These are phyloP conservation scores for Russula sp. DNA, from an alignment of 768 basidiomycete species.

Conservation along the genomic window DNA sequence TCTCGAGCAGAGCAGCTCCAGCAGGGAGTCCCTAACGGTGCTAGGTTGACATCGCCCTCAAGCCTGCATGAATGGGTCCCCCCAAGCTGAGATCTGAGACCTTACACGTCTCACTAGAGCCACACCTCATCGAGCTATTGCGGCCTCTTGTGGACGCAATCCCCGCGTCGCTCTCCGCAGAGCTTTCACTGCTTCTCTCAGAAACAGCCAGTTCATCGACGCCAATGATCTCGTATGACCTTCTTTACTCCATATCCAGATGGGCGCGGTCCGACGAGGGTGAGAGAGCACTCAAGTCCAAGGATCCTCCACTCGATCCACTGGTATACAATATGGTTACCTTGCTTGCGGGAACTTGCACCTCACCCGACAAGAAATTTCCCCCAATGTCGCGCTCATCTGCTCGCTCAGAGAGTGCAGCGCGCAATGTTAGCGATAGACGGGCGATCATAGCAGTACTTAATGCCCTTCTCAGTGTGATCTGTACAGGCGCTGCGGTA, in stretches of 20 bases:
- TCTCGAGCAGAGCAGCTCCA: too few species aligned
- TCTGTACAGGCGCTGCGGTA: conserved; percentile 55
- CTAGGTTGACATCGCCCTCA: too few species aligned
- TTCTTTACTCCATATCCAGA: conserved; percentile 51
- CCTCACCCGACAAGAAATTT: conserved; percentile 72
- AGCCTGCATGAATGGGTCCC: background rate
- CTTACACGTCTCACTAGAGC: conserved; percentile 61
- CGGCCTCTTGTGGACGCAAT: conserved; percentile 38
- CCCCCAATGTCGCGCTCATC: conserved; percentile 38
- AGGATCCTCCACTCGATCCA: conserved; percentile 42
- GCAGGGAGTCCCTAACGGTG: too few species aligned
- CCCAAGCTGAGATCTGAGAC: conserved; percentile 25
- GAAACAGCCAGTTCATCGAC: conserved; percentile 16
- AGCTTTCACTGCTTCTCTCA: conserved; percentile 36
- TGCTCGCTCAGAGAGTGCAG: conserved; percentile 41
- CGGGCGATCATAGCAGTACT: conserved; percentile 62
- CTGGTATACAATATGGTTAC: conserved; percentile 61
- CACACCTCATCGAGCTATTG: conserved; percentile 49
- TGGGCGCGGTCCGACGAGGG: conserved; percentile 60
- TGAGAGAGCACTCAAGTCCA: conserved; percentile 28
- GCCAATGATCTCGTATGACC: conserved; percentile 51
- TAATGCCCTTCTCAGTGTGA: conserved; percentile 65
- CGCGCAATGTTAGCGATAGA: conserved; percentile 43
- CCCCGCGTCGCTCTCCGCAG: conserved; percentile 37
- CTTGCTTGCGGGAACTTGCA: conserved; percentile 67